Evolutionary conservation across 768 basidiomycete species (phyloP), one percentile per base, ranked within the genome.

Genomic region (Amanita molliuscula): DNA sequence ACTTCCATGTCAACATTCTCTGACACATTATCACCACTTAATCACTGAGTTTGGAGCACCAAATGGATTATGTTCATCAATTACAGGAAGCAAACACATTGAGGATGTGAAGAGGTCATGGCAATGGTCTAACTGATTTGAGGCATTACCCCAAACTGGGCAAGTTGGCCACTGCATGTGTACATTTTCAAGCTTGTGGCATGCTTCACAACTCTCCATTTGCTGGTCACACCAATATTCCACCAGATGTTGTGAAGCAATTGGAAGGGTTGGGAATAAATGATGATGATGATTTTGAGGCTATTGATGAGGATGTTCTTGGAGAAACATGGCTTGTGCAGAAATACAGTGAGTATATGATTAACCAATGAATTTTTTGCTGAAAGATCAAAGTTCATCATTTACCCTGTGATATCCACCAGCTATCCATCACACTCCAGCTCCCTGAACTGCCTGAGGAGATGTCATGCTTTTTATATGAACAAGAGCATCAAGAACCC

Each of bases 111-210:
- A 44, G 16, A 9, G n/a, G 3, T 0, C 6, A 16, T 44, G 6
- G 1, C 26, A 16, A 10, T 9, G 43, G 3, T 44, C 54, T 4
- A 54, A 25, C 23, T 23, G 18, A 13, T 47, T 47, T 31, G 11
- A 51, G 16, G 44, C 50, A 15, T 44, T 54, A 5, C 38, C 45
- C 2, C 54, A 54, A 42, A 18, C 9, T 54, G 2, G 31, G 51
- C 41, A 51, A 54, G 25, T 38, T 54, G 11, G 44, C 50, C 10
- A 44, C 53, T 15, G 6, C 23, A 3, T 21, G 8, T 9, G 23
- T 43, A 2, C 7, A 25, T 15, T 43, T 25, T 28, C 4, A 6
- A 3, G 42, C 20, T 9, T n/a, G 13, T 43, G 42, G 42, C 2
- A 43, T 43, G 42, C 42, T 43, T 16, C 9, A 26, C 3, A 8